Base-by-base conservation (phyloP, 1,284 basidiomycete genomes). In the Sporisorium iseilematis-ciliati region DNA sequence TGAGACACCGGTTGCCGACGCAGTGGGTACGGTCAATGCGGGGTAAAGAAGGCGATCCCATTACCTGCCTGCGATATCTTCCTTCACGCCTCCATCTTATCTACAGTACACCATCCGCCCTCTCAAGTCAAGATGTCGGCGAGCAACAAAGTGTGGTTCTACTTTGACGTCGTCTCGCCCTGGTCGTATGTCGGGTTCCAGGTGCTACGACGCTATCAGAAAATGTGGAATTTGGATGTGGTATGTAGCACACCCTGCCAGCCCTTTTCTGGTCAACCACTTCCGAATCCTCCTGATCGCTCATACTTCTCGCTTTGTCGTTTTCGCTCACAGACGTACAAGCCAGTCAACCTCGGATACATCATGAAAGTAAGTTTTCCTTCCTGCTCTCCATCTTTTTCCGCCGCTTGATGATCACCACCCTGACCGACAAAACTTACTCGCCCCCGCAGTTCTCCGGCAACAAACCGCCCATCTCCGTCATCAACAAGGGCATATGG, bases 111-210 rank as follows among this genome's bases (percentile, higher is more conserved):
- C n/a, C n/a, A n/a, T n/a, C n/a, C n/a, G n/a, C n/a, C n/a, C n/a
- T n/a, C n/a, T n/a, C n/a, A 29, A 4, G 29, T 29, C 48, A 29
- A 11, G 49, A 58, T 58, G 57, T 43, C 68, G 40, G 56, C 43
- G 25, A 54, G 45, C 62, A 80, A 81, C 65, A 64, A 75, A 26
- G 57, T 84, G 12, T 52, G 57, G 35, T 74, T 82, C 38, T 78
- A 80, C 65, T 82, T 78, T 73, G 82, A 83, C 69, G 59, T 68
- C n/a, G 80, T 84, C 25, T 81, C 79, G 2, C 83, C 83, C 4
- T 85, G 83, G 82, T 76, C 73, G 4, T 78, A 77, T 46, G 69
- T 85, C 8, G 83, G 70, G 3, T 80, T 71, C 41, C 57, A 69
- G 45, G 74, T 82, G 20, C 26, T 85, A 2, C 54, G 63, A n/a